A percentile compares a stretch with the other conserved stretches of the same genome.
Evolutionary conservation across 1,139 yeast genomes (phyloP).

Genomic region (Lodderomyces beijingensis): DNA sequence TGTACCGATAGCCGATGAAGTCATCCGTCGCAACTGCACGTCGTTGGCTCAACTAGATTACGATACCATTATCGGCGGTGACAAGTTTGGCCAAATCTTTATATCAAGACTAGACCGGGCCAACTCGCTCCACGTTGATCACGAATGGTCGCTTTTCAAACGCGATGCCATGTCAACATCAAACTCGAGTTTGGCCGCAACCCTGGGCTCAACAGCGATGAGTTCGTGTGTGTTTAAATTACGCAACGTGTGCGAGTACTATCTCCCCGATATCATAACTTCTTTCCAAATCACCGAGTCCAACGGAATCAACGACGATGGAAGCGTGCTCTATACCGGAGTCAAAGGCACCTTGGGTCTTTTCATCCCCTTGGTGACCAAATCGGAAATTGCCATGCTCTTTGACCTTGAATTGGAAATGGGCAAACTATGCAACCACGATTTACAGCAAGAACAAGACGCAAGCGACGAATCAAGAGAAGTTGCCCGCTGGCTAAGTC

Average conservation of each 20-base stretch:
- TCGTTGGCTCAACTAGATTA: slow-evolving; percentile 59
- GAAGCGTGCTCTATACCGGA: slow-evolving; percentile 67
- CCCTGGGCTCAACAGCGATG: slow-evolving; percentile 29
- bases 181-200: slow-evolving; percentile 25
- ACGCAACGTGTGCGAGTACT: slow-evolving; percentile 55
- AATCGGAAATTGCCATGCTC: slow-evolving; percentile 61
- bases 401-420: slow-evolving; percentile 49
- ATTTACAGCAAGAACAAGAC: no score
- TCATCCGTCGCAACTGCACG: slow-evolving; percentile 63
- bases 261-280: slow-evolving; percentile 67
- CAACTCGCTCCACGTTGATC: slow-evolving; percentile 43
- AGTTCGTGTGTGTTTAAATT: slow-evolving; percentile 57
- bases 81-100: slow-evolving; percentile 78
- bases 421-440: slow-evolving; percentile 21
- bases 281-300: slow-evolving; percentile 52
- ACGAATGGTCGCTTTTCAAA: slow-evolving; percentile 44
- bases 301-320: slow-evolving; percentile 39
- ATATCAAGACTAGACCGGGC: slow-evolving; percentile 55
- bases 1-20: slow-evolving; percentile 66
- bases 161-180: slow-evolving; percentile 39
- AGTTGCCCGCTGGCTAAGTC: slow-evolving; percentile 14
- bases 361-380: slow-evolving; percentile 61
- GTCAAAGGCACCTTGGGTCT: slow-evolving; percentile 79
- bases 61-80: slow-evolving; percentile 81
- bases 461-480: slow-evolving; percentile 29